A percentile compares a stretch with the other conserved stretches of the same genome.
Evolutionary conservation across 2,329 filamentous ascomycete genomes (phyloP).

Genomic region (Daldinia sp.): DNA sequence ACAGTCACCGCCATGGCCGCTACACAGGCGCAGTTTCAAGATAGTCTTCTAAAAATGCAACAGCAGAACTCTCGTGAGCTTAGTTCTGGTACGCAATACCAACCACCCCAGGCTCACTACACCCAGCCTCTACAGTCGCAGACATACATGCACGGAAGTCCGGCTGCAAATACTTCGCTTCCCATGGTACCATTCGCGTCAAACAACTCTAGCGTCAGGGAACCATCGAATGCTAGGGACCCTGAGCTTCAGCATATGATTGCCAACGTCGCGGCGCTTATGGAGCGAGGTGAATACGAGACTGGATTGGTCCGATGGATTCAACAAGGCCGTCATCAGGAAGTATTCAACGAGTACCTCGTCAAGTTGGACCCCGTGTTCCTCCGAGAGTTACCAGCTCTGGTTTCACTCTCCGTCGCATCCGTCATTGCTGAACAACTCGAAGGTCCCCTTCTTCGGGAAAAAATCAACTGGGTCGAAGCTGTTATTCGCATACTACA

Average conservation of each 20-base stretch:
- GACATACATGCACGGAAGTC: constrained; percentile 40
- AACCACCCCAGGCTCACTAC: constrained; percentile 25
- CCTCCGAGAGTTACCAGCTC: constrained; percentile 65
- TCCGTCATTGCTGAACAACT: constrained; percentile 69
- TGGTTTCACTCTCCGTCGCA: constrained; percentile 70
- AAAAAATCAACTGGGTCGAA: constrained; percentile 69
- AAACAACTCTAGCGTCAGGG: constrained; percentile 56
- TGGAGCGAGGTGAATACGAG: constrained; percentile 69
- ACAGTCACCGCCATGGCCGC: constrained; percentile 75
- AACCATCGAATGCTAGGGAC: constrained; percentile 56
- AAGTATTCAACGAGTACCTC: constrained; percentile 67
- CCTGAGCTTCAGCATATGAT: constrained; percentile 64
- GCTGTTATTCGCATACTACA: constrained; percentile 64
- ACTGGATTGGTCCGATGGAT: constrained; percentile 73
- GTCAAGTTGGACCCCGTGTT: constrained; percentile 60
- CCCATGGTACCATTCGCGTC: constrained; percentile 51
- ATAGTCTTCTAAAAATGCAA: constrained; percentile 66
- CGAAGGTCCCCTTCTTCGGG: constrained; percentile 59
- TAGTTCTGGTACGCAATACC: constrained; percentile 37
- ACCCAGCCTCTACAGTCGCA: constrained; percentile 25
- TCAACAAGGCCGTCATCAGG: constrained; percentile 68
- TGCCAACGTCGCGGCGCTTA: constrained; percentile 66
- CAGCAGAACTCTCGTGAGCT: constrained; percentile 57
- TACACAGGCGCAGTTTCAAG: constrained; percentile 74
- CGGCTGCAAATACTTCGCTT: constrained; percentile 46